Evolutionary conservation across 2,329 filamentous ascomycete species (phyloP).

Genomic region (Alternaria angustiovoidea): DNA sequence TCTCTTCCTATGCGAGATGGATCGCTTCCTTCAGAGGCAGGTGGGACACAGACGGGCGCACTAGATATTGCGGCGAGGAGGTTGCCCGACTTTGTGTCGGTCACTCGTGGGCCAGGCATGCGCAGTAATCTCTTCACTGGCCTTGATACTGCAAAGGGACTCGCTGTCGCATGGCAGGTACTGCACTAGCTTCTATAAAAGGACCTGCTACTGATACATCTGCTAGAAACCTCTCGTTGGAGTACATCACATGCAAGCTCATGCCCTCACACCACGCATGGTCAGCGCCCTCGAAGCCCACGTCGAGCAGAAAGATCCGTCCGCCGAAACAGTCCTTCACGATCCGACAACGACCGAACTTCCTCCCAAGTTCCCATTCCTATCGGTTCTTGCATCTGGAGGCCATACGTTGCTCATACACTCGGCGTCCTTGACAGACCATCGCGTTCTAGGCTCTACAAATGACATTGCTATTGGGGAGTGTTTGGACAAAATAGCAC

Average conservation of each 20-base stretch:
- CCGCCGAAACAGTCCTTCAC: not conserved
- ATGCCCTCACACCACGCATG: constrained; percentile 86
- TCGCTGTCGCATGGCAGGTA: constrained; percentile 79
- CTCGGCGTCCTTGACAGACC: constrained; percentile 72
- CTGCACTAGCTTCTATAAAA: not conserved
- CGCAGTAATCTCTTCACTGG: constrained; percentile 78
- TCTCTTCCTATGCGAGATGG: constrained; percentile 56
- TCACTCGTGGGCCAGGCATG: constrained; percentile 93
- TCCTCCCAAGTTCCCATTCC: constrained; percentile 76
- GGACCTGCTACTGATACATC: constrained; percentile 4
- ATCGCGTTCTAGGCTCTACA: constrained; percentile 76
- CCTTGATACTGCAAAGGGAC: constrained; percentile 83
- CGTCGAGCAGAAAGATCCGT: not conserved
- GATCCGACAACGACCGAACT: not conserved
- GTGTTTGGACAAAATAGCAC: constrained; percentile 85
- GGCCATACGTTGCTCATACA: constrained; percentile 89
- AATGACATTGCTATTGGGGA: constrained; percentile 89
- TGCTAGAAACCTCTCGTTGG: constrained; percentile 74
- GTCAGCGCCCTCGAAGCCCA: constrained; percentile 65
- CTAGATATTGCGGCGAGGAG: constrained; percentile 15
- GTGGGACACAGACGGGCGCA: not conserved
- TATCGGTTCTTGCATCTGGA: constrained; percentile 88
- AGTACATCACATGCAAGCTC: constrained; percentile 97
- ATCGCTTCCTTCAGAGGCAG: not conserved
- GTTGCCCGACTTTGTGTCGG: constrained; percentile 83